Evolutionary conservation across 495 filamentous ascomycete genomes (phyloP).

Genomic region (Melanomma pulvis-pyrius): DNA sequence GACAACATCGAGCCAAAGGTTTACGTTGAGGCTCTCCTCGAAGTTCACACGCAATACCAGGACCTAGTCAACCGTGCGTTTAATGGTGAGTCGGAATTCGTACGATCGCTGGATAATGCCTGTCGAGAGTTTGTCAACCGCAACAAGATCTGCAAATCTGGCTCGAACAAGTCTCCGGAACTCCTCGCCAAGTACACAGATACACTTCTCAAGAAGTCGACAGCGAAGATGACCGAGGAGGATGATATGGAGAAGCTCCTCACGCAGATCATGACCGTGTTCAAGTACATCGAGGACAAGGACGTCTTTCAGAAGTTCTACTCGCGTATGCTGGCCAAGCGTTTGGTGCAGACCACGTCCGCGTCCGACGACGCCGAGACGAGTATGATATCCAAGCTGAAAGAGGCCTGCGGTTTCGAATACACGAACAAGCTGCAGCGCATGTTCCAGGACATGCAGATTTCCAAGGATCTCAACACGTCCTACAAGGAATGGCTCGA

Average conservation of each 20-base stretch:
- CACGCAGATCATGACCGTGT: slow-evolving; percentile 98
- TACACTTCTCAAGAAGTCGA: slow-evolving; percentile 82
- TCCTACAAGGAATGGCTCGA: slow-evolving; percentile 74
- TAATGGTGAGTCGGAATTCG: slow-evolving; percentile 94
- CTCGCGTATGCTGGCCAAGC: slow-evolving; percentile 92
- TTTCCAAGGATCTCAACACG: slow-evolving; percentile 93
- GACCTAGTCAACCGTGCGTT: slow-evolving; percentile 90
- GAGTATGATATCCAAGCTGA: slow-evolving; percentile 99
- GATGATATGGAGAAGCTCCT: slow-evolving; percentile 88
- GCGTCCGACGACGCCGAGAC: slow-evolving; percentile 97
- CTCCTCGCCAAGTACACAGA: slow-evolving; percentile 96
- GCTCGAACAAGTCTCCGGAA: slow-evolving; percentile 90
- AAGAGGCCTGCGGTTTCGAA: slow-evolving; percentile 97
- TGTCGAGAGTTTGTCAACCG: slow-evolving; percentile 98
- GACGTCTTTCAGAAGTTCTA: slow-evolving; percentile 99
- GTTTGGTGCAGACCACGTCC: slow-evolving; percentile 89
- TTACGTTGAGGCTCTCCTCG: slow-evolving; percentile 92
- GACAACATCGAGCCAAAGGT: slow-evolving; percentile 94
- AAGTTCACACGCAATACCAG: slow-evolving; percentile 91
- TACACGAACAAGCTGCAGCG: slow-evolving; percentile 99
- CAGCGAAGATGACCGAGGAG: slow-evolving; percentile 86
- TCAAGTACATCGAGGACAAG: slow-evolving; percentile 99
- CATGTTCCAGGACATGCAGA: slow-evolving; percentile 99
- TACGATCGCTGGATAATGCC: slow-evolving; percentile 92
- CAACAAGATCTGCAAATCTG: slow-evolving; percentile 90